A percentile compares a stretch with the other conserved stretches of the same genome.
These are phyloP conservation scores for Calonectria fujianensis DNA, from an alignment of 2,329 filamentous ascomycete species.

Conservation along the genomic window DNA sequence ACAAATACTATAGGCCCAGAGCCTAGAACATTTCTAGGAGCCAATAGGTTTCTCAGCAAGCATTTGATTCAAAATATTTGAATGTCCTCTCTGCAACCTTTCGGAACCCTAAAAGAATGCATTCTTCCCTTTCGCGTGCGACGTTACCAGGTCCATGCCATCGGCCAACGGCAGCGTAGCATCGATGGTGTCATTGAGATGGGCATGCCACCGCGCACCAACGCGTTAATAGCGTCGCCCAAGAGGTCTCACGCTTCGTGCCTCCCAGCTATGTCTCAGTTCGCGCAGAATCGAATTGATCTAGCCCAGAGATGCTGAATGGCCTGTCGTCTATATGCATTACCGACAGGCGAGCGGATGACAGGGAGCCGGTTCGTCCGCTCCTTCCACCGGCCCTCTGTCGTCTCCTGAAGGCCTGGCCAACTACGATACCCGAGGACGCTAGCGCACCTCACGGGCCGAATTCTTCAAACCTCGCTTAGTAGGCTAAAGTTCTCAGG, in stretches of 20 bases:
- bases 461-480: not conserved
- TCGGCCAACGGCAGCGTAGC: conserved; percentile 3
- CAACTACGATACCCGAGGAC: conserved; percentile 15
- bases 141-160: conserved; percentile 22
- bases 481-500: not conserved
- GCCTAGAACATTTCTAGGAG: conserved; percentile 27
- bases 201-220: conserved; percentile 22
- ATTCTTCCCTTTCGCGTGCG: conserved; percentile 1
- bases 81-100: not conserved
- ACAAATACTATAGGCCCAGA: not conserved
- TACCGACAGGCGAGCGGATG: not conserved
- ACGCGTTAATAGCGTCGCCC: conserved; percentile 17
- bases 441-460: conserved; percentile 16
- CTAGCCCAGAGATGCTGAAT: not conserved
- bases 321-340: conserved; percentile 4
- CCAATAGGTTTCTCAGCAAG: not conserved
- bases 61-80: conserved; percentile 8
- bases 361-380: conserved; percentile 19
- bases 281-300: conserved; percentile 8
- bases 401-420: conserved; percentile 1
- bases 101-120: not conserved
- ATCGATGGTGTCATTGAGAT: conserved; percentile 26
- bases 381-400: not conserved
- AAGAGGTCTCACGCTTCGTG: conserved; percentile 19
- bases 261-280: conserved; percentile 23